Base-by-base conservation (phyloP, 257 asterid genomes). In the Verbascum thapsus region DNA sequence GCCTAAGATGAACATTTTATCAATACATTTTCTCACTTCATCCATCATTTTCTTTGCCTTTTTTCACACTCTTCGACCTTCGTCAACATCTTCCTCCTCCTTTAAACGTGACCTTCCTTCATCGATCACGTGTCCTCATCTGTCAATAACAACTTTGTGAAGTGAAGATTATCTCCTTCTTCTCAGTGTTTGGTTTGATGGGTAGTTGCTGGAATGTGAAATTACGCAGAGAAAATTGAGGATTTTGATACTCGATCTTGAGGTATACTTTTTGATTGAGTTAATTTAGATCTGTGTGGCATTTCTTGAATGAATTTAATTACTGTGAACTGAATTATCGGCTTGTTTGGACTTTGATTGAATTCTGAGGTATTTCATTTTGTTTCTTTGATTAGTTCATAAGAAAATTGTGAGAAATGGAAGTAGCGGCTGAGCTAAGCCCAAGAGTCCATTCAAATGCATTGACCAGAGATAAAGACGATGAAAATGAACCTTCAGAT, bases 361-460 rank as follows among this genome's bases (percentile, higher is more conserved):
- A 22, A 23, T 17, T 64, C 61, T 43, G 39, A 54, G 65, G 55
- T 9, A 34, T 20, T 40, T 54, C n/a, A 8, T 41, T 32, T 63
- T 30, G 61, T 54, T 60, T 49, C 5, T 43, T 38, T 6, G 15
- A n/a, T 69, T 44, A 17, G 34, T 19, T 15, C 0, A 39, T 13
- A 20, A 48, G 32, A 45, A 53, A 26, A 22, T 51, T 62, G 44
- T 73, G 53, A 44, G 65, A 61, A 65, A 88, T 88, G 96, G 95
- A 88, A 62, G 54, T 53, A 32, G 66, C 83, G 37, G 71, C 71
- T 66, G 85, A 84, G 70, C 53, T 70, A 38, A 81, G 85, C 71
- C 88, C 94, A 19, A 78, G 90, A 38, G 68, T 62, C 48, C 74
- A 64, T 62, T 26, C 80, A 48, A 35, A 53, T 44, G 67, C 77